A percentile compares a stretch with the other conserved stretches of the same genome.
phyloP scores from a whole-genome alignment of 2,329 filamentous ascomycete species.

The Fonsecaea erecta region DNA sequence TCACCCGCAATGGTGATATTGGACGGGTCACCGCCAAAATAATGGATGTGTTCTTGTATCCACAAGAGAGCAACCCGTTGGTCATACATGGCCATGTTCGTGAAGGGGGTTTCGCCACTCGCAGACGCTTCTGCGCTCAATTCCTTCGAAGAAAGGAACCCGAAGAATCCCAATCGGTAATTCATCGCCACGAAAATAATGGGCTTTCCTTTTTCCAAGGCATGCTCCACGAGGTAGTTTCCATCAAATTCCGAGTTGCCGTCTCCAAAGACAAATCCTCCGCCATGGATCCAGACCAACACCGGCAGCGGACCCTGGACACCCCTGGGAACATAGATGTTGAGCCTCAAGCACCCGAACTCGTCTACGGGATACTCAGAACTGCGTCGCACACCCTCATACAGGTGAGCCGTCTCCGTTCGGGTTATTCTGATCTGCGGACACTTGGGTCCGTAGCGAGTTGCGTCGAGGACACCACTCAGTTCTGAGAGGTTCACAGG shows the following conservation, averaged over 20 bases:
- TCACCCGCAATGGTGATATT: constrained; percentile 51
- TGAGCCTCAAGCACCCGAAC: constrained; percentile 41
- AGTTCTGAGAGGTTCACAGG: constrained; percentile 40
- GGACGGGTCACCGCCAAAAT: constrained; percentile 48
- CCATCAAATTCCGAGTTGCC: constrained; percentile 27
- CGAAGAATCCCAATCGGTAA: constrained; percentile 43
- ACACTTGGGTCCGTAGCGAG: constrained; percentile 40
- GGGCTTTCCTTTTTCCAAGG: constrained; percentile 22
- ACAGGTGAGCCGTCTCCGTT: constrained; percentile 26
- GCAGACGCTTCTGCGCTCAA: constrained; percentile 52
- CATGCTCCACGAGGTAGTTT: constrained; percentile 26
- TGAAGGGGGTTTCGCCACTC: constrained; percentile 31
- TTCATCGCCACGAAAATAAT: constrained; percentile 42
- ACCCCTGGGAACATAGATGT: constrained; percentile 34
- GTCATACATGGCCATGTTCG: constrained; percentile 53
- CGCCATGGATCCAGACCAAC: constrained; percentile 32
- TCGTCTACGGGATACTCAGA: constrained; percentile 39
- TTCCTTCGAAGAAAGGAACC: constrained; percentile 53
- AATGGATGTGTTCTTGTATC: constrained; percentile 47
- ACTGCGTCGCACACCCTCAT: constrained; percentile 18
- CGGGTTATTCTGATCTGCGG: constrained; percentile 30
- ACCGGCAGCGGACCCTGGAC: constrained; percentile 29
- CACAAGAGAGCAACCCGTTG: constrained; percentile 47
- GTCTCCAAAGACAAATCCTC: constrained; percentile 33
- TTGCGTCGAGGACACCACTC: constrained; percentile 42